A percentile compares a stretch with the other conserved stretches of the same genome.
These are phyloP conservation scores for Pseudisothecium myosuroides DNA, from an alignment of 225 moss, liverwort and hornwort species.

Conservation along the genomic window DNA sequence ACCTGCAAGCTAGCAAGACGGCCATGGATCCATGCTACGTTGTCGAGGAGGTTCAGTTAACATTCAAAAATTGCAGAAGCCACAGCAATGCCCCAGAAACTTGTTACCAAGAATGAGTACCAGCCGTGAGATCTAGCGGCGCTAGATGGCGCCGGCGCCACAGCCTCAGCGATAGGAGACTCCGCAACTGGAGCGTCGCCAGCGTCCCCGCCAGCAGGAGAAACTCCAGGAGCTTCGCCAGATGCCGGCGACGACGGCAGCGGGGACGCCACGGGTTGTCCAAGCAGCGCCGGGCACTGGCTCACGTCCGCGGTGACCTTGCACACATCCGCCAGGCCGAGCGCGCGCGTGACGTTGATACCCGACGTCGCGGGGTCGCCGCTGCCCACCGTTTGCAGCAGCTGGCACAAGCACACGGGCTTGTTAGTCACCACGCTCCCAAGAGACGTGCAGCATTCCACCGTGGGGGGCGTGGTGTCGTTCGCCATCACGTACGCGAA, in stretches of 20 bases:
- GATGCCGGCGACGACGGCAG: neutral
- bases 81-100: neutral
- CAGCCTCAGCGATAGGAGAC: neutral
- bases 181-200: neutral
- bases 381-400: conserved; percentile 19
- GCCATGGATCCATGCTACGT: neutral
- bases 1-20: neutral
- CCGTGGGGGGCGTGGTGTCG: conserved; percentile 11
- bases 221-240: neutral
- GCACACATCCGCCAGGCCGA: conserved; percentile 16
- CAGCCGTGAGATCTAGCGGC: neutral
- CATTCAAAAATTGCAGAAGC: neutral
- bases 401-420: conserved; percentile 31
- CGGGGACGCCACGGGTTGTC: conserved; percentile 22
- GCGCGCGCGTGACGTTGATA: conserved; percentile 22
- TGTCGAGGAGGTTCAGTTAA: neutral
- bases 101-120: neutral
- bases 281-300: conserved; percentile 25
- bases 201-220: neutral
- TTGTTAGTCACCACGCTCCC: neutral
- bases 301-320: conserved; percentile 8
- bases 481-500: conserved; percentile 29
- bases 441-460: conserved; percentile 22
- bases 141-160: neutral
- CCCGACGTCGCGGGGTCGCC: conserved; percentile 24